Evolutionary conservation across 2,329 filamentous ascomycete species (phyloP), one percentile per base, ranked within the genome.

Genomic region (Coleophoma crateriformis): DNA sequence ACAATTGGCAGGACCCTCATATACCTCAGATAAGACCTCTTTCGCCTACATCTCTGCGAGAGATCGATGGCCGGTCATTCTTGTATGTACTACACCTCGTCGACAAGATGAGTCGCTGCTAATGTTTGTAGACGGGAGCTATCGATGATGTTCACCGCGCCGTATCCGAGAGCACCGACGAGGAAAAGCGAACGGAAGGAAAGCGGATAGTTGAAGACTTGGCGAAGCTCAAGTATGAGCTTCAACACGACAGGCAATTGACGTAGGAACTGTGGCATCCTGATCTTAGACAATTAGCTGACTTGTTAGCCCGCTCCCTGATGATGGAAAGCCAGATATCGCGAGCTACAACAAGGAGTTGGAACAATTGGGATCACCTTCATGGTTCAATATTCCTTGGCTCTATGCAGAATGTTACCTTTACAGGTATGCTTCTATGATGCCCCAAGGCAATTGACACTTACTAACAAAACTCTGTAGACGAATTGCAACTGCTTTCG

Each of bases 141-240:
- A 94, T 99, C 62, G 92, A 99, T 66, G 92, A 97, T 67, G 78
- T 95, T n/a, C 90, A 95, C 71, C 87, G 88, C 47, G 77, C 87
- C 7, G 78, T 86, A 4, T 73, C 75, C 33, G 74, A 78, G 34
- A 57, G 53, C 5, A 54, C 49, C 40, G 81, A 89, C 46, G 68
- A 82, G 10, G 77, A 81, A 51, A 87, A 86, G 64, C 69, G 76
- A 33, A 79, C 79, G 20, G 94, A 97, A 68, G 94, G 94, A 61
- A 96, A 96, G 74, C 76, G 74, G 60, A 90, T 99, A 52, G 79
- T 95, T 39, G 82, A 87, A 64, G 79, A 87, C 58, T 76, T 99
- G 12, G 86, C 85, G 5, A 80, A 77, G 57, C 77, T 99, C 61
- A 99, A 99, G 71, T 96, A 97, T 70, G 92, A 97, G 71, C 73